Base-by-base conservation (phyloP, 2,329 filamentous ascomycete genomes). In the Dendryphion nanum region DNA sequence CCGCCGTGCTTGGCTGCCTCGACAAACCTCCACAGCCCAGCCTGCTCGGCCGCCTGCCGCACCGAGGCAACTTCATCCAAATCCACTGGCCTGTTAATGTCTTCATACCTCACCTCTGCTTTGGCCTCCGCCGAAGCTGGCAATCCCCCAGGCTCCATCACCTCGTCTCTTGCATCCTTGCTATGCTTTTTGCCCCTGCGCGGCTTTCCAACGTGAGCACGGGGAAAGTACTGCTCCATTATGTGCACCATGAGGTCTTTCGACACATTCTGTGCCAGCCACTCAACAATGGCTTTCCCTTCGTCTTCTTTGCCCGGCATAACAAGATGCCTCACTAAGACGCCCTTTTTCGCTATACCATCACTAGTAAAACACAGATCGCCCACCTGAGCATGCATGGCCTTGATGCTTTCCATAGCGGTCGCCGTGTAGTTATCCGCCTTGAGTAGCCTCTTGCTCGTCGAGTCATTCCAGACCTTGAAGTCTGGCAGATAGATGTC, bases 401-500 rank as follows among this genome's bases (percentile, higher is more conserved):
- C 82, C 56, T 79, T 82, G 63, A 93, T 81, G 56, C 85, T 89
- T 64, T 90, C 85, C 63, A 76, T 80, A 0, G 89, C 87, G 0
- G 81, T 79, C 7, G 76, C 69, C 1, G 83, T 78, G 60, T 91
- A 93, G 59, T 88, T 78, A 33, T 88, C 83, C 3, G 85, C 84
- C 61, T 94, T 94, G 23, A 93, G 74, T 19, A 93, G 68, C 8
- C 86, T 74, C 51, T 77, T 83, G 15, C 84, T 84, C 1, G 85
- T 83, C 16, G 63, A 69, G 2, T 74, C 63, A 18, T 77, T 77
- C 86, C 86, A 93, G 7, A 90, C 80, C 63, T 94, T 93, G 72
- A 93, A 93, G 59, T 94, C 87, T 0, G 87, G 84, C n/a, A 94
- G 71, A 59, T 93, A 94, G 30, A 94, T 89, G 59, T 93, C 87